Conservation (phyloP, 1,284 basidiomycete species). For the Apiotrichum gracile region DNA sequence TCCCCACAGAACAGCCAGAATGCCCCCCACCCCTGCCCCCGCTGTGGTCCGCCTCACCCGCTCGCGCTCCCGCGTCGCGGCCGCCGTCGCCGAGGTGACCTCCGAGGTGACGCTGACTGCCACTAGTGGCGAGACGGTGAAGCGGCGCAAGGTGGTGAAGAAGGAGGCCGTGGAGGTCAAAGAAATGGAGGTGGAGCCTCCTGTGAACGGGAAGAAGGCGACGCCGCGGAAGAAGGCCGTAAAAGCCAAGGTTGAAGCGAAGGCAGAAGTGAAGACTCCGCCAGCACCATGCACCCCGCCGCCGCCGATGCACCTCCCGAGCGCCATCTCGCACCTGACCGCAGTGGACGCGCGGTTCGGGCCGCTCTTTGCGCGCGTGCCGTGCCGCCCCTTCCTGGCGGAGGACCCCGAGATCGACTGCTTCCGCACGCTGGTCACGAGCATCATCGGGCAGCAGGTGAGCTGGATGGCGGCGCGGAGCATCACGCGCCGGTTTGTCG, state of each 20-base stretch:
- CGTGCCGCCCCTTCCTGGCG: constrained; percentile 28
- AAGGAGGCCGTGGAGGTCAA: no score
- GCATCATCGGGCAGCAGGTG: constrained; percentile 81
- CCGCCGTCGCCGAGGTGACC: no score
- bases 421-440: constrained; percentile 58
- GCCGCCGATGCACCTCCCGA: constrained; percentile 60
- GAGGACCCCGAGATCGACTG: constrained; percentile 25
- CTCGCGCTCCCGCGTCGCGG: no score
- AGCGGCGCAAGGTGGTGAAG: no score
- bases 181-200: no score
- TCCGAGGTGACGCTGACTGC: no score
- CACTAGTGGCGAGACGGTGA: no score
- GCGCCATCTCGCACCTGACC: constrained; percentile 67
- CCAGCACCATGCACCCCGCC: constrained; percentile 9
- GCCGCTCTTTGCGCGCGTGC: constrained; percentile 54
- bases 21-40: no score
- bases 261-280: not conserved
- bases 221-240: not conserved
- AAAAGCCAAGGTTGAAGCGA: not conserved
- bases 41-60: no score
- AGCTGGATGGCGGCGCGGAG: constrained; percentile 83
- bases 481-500: constrained; percentile 74
- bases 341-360: constrained; percentile 64
- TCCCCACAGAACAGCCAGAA: no score
- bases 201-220: no score